A percentile compares a stretch with the other conserved stretches of the same genome.
Conservation (phyloP, 768 basidiomycete genomes). For the Candolleomyces aberdarensis region DNA sequence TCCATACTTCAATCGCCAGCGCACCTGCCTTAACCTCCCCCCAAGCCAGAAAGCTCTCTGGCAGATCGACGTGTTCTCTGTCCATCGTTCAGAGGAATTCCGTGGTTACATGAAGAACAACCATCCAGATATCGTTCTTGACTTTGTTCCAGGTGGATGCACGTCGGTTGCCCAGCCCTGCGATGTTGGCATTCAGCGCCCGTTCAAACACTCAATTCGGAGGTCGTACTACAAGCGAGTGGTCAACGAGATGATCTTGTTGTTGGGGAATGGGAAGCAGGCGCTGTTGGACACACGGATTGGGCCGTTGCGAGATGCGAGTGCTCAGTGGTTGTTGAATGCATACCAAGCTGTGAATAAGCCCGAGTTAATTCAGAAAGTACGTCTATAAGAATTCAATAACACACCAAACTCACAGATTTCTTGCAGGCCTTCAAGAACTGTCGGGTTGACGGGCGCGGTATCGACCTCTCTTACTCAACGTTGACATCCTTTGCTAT, state of each 20-base stretch:
- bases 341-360: too few species aligned
- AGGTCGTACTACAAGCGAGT: slow-evolving; percentile 31
- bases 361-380: too few species aligned
- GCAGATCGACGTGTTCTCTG: slow-evolving; percentile 32
- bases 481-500: too few species aligned
- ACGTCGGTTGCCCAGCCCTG: slow-evolving; percentile 30
- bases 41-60: slow-evolving; percentile 15
- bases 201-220: slow-evolving; percentile 31
- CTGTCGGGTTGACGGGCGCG: too few species aligned
- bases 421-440: too few species aligned
- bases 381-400: too few species aligned
- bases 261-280: neutral
- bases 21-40: slow-evolving; percentile 13
- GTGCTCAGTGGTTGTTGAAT: neutral
- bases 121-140: slow-evolving; percentile 25
- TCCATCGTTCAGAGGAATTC: slow-evolving; percentile 37
- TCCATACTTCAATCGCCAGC: too few species aligned
- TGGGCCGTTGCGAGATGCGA: too few species aligned
- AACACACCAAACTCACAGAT: too few species aligned
- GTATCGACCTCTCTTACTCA: too few species aligned
- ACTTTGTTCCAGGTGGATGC: slow-evolving; percentile 31
- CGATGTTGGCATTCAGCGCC: slow-evolving; percentile 36
- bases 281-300: too few species aligned
- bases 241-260: slow-evolving; percentile 19
- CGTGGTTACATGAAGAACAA: slow-evolving; percentile 25